Percentiles rank a stretch among this genome's conserved stretches.
phyloP scores from a whole-genome alignment of 2,329 filamentous ascomycete genomes.

The Aspergillus vadensis region DNA sequence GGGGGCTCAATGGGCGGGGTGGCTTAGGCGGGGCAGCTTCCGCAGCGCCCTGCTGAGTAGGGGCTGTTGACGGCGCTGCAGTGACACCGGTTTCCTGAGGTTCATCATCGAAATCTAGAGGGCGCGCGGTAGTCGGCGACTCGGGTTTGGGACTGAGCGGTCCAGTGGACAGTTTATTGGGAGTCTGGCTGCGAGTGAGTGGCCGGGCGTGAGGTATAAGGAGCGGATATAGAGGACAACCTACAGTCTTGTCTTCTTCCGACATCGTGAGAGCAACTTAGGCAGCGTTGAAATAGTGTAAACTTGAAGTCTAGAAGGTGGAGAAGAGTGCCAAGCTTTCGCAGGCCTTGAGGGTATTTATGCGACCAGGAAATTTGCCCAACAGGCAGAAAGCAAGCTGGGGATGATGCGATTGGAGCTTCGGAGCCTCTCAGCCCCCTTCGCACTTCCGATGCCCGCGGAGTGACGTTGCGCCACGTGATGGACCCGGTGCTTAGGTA shows the following conservation, averaged over 20 bases:
- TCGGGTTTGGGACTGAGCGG: slow-evolving; percentile 47
- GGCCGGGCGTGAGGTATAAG: slow-evolving; percentile 12
- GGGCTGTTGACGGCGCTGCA: slow-evolving; percentile 27
- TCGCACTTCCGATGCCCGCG: slow-evolving; percentile 10
- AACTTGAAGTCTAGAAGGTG: slow-evolving; percentile 18
- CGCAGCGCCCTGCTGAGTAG: slow-evolving; percentile 31
- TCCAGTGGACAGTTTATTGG: slow-evolving; percentile 37
- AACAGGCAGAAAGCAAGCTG: slow-evolving; percentile 28
- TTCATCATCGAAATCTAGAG: slow-evolving; percentile 61
- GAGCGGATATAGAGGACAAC: slow-evolving; percentile 18
- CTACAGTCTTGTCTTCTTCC: slow-evolving; percentile 41
- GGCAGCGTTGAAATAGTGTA: not conserved
- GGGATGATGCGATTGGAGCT: slow-evolving; percentile 16
- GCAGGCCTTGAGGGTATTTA: not conserved
- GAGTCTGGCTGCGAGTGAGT: slow-evolving; percentile 32
- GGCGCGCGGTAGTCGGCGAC: slow-evolving; percentile 58
- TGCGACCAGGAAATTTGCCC: slow-evolving; percentile 24
- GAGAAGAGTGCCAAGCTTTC: not conserved
- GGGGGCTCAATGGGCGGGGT: slow-evolving; percentile 76
- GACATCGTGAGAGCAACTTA: slow-evolving; percentile 29
- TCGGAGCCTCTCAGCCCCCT: slow-evolving; percentile 11
- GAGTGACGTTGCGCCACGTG: slow-evolving; percentile 27
- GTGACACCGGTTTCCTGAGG: slow-evolving; percentile 47
- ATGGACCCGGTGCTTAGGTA: not conserved
- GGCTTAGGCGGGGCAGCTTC: slow-evolving; percentile 71